Base-by-base conservation (phyloP, 1,284 basidiomycete genomes). In the Trametes polyzona region DNA sequence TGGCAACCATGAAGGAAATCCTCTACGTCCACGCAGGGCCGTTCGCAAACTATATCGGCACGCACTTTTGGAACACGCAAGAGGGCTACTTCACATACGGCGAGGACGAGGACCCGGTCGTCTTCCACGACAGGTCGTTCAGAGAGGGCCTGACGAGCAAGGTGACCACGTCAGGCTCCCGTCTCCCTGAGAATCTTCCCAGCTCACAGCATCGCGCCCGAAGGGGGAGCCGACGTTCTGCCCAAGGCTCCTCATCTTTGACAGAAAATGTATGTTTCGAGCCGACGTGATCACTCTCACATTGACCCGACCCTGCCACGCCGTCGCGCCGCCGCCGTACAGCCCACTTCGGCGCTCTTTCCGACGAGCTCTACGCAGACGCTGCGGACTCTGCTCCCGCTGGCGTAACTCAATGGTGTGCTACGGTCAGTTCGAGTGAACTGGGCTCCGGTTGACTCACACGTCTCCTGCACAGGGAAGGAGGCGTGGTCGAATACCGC, bases 11-110 rank as follows among this genome's bases (percentile, higher is more conserved):
- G 89, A 83, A 79, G 66, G 90, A 92, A 67, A 90, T 92, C 61
- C 72, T 92, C 58, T 86, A 92, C 68, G 76, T 92, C 50, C 90
- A 92, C 71, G 87, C 87, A 0, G 89, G 90, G 41, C 72, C 76
- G 29, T 65, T 82, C 44, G 79, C 90, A 17, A 92, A 92, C 67
- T 82, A 85, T 67, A 73, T 81, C 21, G 88, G 88, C 47, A 83
- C 88, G 0, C 90, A 92, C 67, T 92, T 89, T 65, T 92, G 88
- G 88, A 92, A 92, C 67, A 81, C 87, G 0, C 88, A 91, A 69
- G 86, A 90, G 68, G 76, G 71, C 61, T 92, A 92, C 68, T 82
- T 88, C 62, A 76, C 78, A 0, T 82, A 81, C 56, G 74, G 75
- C 33, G 80, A 79, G 44, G 73, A 70, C 44, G 76, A 77, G 46